These are phyloP conservation scores for Metschnikowia hibisci DNA, from an alignment of 805 yeast genomes.

Conservation along the genomic window DNA sequence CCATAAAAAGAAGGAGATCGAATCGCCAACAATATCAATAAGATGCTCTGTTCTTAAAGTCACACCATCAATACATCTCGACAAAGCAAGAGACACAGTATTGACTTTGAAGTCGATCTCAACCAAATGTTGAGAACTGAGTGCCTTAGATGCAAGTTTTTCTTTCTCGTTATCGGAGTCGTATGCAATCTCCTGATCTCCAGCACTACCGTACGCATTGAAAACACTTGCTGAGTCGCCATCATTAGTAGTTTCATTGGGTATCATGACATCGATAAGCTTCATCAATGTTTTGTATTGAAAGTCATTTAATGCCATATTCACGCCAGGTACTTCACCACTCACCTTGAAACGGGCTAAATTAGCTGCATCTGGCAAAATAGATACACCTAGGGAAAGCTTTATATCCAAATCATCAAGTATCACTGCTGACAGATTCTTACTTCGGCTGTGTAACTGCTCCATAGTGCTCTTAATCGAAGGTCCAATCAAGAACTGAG, in stretches of 20 bases:
- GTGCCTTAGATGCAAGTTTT: not conserved
- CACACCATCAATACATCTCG: conserved; percentile 61
- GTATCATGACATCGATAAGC: conserved; percentile 65
- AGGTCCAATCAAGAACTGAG: conserved; percentile 86
- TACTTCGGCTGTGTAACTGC: conserved; percentile 50
- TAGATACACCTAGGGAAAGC: conserved; percentile 74
- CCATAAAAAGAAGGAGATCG: conserved; percentile 55
- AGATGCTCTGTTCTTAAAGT: conserved; percentile 62
- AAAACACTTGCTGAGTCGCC: conserved; percentile 33
- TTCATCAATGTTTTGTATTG: conserved; percentile 88
- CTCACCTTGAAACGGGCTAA: conserved; percentile 69
- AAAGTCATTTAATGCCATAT: conserved; percentile 74
- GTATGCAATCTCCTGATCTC: conserved; percentile 4
- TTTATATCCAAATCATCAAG: conserved; percentile 74
- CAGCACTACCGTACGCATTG: conserved; percentile 27
- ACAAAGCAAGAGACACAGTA: conserved; percentile 54
- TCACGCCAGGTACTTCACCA: conserved; percentile 71
- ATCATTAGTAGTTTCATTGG: conserved; percentile 37
- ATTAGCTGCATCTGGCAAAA: conserved; percentile 73
- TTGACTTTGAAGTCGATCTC: conserved; percentile 74
- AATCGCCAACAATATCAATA: conserved; percentile 68
- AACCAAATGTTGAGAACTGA: conserved; percentile 54
- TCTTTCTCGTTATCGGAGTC: conserved; percentile 1
- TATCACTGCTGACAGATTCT: conserved; percentile 52
- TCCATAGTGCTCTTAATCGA: conserved; percentile 72